Percentiles rank a stretch among this genome's conserved stretches.
These are phyloP conservation scores for Phytopythium montanum DNA, from an alignment of 352 stramenopile genomes.

Conservation along the genomic window DNA sequence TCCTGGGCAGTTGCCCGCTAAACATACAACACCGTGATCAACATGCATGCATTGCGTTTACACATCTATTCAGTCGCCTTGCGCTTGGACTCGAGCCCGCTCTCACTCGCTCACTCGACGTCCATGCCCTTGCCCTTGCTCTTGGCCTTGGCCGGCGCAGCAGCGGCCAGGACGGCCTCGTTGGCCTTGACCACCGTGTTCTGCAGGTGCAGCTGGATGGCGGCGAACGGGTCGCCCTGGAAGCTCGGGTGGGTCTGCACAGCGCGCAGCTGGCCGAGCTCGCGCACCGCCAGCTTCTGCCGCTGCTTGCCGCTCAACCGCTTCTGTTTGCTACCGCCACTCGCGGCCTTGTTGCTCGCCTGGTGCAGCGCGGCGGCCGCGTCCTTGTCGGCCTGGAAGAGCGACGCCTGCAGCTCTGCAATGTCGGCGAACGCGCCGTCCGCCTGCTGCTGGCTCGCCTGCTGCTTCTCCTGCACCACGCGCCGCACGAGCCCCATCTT, in stretches of 20 bases:
- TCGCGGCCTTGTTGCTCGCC: slow-evolving; percentile 14
- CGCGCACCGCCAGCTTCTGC: slow-evolving; percentile 78
- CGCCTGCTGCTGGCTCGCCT: slow-evolving; percentile 37
- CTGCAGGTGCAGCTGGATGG: slow-evolving; percentile 84
- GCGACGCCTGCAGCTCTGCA: slow-evolving; percentile 61
- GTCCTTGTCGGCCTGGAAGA: slow-evolving; percentile 48
- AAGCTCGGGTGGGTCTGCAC: slow-evolving; percentile 83
- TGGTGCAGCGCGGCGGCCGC: slow-evolving; percentile 30
- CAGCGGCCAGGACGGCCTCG: slow-evolving; percentile 49
- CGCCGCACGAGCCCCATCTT: slow-evolving; percentile 85
- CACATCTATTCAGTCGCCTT: slow-evolving; percentile 4
- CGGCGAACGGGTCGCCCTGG: slow-evolving; percentile 77
- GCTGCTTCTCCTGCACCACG: slow-evolving; percentile 51
- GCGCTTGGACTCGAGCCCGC: not conserved
- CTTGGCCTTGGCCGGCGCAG: slow-evolving; percentile 20
- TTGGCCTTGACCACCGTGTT: slow-evolving; percentile 84
- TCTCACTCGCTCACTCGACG: slow-evolving; percentile 15
- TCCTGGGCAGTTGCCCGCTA: slow-evolving; percentile 4
- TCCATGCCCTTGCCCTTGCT: slow-evolving; percentile 31
- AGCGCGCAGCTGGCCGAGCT: slow-evolving; percentile 80
- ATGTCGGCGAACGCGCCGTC: slow-evolving; percentile 69
- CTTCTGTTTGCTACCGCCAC: slow-evolving; percentile 34
- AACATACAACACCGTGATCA: slow-evolving; percentile 4
- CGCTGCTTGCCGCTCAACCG: slow-evolving; percentile 76
- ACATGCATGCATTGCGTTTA: not conserved